Percentiles rank a stretch among this genome's conserved stretches.
Conservation (phyloP, 192 early-diverging fungal species). For the Chytriomyces hyalinus region DNA sequence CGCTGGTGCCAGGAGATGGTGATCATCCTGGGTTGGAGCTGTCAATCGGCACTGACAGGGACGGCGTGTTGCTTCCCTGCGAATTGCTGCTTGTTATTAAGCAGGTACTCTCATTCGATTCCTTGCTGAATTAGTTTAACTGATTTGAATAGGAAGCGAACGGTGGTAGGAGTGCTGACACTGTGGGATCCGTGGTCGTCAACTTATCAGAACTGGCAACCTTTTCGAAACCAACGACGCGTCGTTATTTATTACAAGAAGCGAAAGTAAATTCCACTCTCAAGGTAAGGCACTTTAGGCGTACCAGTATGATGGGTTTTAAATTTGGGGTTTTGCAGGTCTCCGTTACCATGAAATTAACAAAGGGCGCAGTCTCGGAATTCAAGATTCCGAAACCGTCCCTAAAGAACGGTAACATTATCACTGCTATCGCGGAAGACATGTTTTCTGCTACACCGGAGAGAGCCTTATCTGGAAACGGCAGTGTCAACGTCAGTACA, state of each 20-base stretch:
- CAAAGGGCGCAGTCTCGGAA: slow-evolving; percentile 6
- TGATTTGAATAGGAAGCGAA: slow-evolving; percentile 54
- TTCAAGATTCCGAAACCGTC: slow-evolving; percentile 13
- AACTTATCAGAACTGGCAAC: slow-evolving; percentile 83
- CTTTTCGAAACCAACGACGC: slow-evolving; percentile 62
- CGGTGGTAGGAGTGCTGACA: slow-evolving; percentile 62
- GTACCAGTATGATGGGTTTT: background rate
- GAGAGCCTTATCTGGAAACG: background rate
- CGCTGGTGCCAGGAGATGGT: background rate
- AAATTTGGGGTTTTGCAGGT: background rate
- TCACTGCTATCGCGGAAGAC: slow-evolving; percentile 11
- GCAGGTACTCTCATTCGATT: slow-evolving; percentile 54
- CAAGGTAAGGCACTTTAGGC: slow-evolving; percentile 54
- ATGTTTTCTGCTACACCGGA: slow-evolving; percentile 16
- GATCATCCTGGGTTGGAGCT: slow-evolving; percentile 55
- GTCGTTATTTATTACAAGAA: slow-evolving; percentile 55
- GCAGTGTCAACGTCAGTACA: background rate
- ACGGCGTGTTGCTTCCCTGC: slow-evolving; percentile 75
- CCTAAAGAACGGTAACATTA: slow-evolving; percentile 11
- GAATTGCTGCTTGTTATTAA: slow-evolving; percentile 75
- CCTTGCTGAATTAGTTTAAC: background rate
- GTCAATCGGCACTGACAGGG: slow-evolving; percentile 73
- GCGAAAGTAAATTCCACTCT: slow-evolving; percentile 81
- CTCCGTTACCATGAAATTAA: slow-evolving; percentile 31
- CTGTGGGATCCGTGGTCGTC: slow-evolving; percentile 70